Base-by-base conservation (phyloP, 345 rosid genomes). In the Turnera subulata region DNA sequence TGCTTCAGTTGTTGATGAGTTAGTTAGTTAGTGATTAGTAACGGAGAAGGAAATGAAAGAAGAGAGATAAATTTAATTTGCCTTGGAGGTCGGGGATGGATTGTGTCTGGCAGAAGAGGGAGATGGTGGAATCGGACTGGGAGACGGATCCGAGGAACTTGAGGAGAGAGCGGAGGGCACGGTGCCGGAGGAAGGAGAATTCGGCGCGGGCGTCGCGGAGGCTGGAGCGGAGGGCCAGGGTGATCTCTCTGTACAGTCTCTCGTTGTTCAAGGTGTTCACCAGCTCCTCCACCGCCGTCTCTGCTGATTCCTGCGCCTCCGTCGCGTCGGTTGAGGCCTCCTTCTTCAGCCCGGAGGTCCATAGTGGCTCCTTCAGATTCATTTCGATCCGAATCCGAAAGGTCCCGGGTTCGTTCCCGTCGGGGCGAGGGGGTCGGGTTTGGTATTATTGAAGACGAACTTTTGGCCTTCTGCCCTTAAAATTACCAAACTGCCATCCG, bases 151-250 rank as follows among this genome's bases (percentile, higher is more conserved):
- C 76, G 61, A 93, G 94, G 67, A 86, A 82, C 71, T 85, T 84
- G 65, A 89, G 93, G 53, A 93, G 87, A 42, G 80, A 82, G 55
- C 91, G 85, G 65, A 89, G 97, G 65, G 91, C 96, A 3, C 87
- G 90, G 58, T 83, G 71, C 19, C 97, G 94, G 63, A 93, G 96
- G 77, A 89, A 93, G 8, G 97, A 89, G 80, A 87, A 93, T 64
- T 87, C 94, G 43, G 97, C 96, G 50, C 88, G 73, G 16, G 90
- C 87, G 40, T 93, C 99, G 10, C 84, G 76, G 69, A 93, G 88
- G 25, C 92, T 89, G 35, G 90, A 78, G 6, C 92, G 84, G 45
- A 93, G 95, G 23, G 96, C 89, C 62, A 93, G 88, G 46, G 96
- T 89, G 58, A 93, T 82, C 73, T 93, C 99, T 46, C 94, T 68